Evolutionary conservation across 345 rosid species (phyloP), one percentile per base, ranked within the genome.

Genomic region (Rhizophora mangle): DNA sequence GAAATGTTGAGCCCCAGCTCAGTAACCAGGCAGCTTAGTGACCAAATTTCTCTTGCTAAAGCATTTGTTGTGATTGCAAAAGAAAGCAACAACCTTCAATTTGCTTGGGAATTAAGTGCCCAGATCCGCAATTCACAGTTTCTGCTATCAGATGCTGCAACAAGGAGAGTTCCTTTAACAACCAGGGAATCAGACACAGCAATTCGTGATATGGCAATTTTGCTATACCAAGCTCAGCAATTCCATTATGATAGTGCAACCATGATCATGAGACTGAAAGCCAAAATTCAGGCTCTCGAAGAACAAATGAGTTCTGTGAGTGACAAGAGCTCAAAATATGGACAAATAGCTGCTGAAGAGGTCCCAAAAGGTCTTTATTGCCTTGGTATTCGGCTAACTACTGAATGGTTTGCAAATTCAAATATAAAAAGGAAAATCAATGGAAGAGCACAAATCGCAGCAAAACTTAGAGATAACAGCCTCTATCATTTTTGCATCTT

Each of bases 271-370:
- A 81, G 93, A 77, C 79, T 93, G 59, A 90, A 89, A 85, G 96
- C 96, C 71, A 84, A 85, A 21, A 82, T 93, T 65, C 98, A 93
- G 80, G 64, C 82, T 61, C 90, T 90, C 46, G 96, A 93, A 70
- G 96, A 93, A 65, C 91, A 90, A 76, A 83, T 82, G 90, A 74
- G 82, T 74, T 77, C 86, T 29, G 78, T 89, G 57, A 83, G 37
- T 11, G 98, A 90, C 74, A 93, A 90, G 74, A 93, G 96, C 70
- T 84, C 93, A 15, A 93, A 93, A 79, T 90, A 84, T 64, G 96
- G 96, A n/a, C 98, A 93, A 80, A 90, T 93, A 59, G 98, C 98
- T 69, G 96, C 98, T 3, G 98, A 93, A 76, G 96, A 90, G 79
- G 91, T 89, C 29, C 98, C 98, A 5, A 93, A 93, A 81, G 90